phyloP scores from a whole-genome alignment of 805 yeast species.

The Dipodascus albidus region DNA sequence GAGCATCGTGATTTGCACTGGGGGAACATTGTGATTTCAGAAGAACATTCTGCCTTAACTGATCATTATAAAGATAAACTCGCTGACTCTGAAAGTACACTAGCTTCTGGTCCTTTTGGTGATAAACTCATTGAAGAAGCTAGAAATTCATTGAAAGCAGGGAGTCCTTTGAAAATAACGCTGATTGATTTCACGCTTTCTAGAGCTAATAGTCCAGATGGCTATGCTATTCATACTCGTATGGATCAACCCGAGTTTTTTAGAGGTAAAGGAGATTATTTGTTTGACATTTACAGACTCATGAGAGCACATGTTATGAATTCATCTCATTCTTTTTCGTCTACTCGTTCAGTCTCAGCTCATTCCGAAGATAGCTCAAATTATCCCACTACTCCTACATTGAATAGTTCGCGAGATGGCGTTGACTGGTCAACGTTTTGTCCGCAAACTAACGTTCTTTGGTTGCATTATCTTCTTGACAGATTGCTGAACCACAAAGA shows the following conservation, averaged over 20 bases:
- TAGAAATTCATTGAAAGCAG: neutral
- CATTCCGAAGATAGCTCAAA: conserved; percentile 2
- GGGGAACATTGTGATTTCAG: conserved; percentile 44
- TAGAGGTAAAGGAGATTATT: conserved; percentile 48
- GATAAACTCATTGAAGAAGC: neutral
- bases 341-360: conserved; percentile 4
- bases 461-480: conserved; percentile 54
- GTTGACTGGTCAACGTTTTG: conserved; percentile 38
- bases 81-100: conserved; percentile 5
- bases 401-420: conserved; percentile 9
- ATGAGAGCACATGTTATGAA: conserved; percentile 32
- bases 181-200: conserved; percentile 49
- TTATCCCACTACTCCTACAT: neutral
- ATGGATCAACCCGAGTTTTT: conserved; percentile 55
- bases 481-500: conserved; percentile 35
- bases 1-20: conserved; percentile 66
- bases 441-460: conserved; percentile 44
- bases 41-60: conserved; percentile 4
- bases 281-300: conserved; percentile 46
- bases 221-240: conserved; percentile 35
- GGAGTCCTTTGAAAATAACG: conserved; percentile 29
- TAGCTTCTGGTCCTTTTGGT: neutral
- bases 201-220: conserved; percentile 29
- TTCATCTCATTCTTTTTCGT: conserved; percentile 1
- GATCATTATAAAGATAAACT: conserved; percentile 9